Evolutionary conservation across 2,329 filamentous ascomycete species (phyloP).

Genomic region (Epichloe sibirici): DNA sequence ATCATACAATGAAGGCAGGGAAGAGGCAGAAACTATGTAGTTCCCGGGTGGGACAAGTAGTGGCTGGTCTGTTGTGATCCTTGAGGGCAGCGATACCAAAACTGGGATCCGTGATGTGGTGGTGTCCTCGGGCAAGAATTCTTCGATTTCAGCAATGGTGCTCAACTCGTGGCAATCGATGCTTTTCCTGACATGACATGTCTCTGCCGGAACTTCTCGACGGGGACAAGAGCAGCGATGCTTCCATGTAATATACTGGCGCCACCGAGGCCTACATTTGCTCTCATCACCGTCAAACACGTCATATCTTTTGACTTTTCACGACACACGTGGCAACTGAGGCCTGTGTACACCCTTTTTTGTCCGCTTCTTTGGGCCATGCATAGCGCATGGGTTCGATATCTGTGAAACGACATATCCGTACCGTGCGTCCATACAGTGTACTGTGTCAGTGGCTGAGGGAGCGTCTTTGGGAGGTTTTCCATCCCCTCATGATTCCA

Average conservation of each 20-base stretch:
- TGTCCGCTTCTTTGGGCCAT: not conserved
- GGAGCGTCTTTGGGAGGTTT: no score
- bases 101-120: not conserved
- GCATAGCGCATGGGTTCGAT: not conserved
- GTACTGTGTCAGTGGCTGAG: not conserved
- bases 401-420: not conserved
- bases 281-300: not conserved
- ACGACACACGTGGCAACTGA: conserved; percentile 5
- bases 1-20: not conserved
- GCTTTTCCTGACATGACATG: not conserved
- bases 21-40: not conserved
- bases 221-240: not conserved
- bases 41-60: conserved; percentile 3
- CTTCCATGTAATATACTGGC: not conserved
- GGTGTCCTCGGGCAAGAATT: conserved; percentile 1
- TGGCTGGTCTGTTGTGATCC: conserved; percentile 4
- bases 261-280: not conserved
- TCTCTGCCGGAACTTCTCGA: not conserved
- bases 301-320: not conserved
- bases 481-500: not conserved
- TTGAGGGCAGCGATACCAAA: not conserved
- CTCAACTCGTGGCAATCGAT: not conserved
- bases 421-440: not conserved
- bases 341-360: not conserved
- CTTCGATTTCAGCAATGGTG: not conserved